Evolutionary conservation across 2,329 filamentous ascomycete species (phyloP), one percentile per base, ranked within the genome.

Genomic region (Bipolaris zeicola): DNA sequence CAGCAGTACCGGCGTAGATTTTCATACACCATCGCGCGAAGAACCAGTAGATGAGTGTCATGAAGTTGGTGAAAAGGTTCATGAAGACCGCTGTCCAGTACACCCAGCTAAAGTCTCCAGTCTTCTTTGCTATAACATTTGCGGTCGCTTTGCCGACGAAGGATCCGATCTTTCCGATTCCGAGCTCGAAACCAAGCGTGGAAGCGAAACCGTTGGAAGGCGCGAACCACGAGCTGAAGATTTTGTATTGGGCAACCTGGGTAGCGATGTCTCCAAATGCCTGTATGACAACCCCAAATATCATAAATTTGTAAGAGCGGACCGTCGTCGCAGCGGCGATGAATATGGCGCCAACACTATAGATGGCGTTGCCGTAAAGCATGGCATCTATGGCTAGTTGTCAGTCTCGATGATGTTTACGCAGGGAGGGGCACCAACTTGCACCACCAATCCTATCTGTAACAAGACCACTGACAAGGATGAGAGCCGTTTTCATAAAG

Each of bases 191-290:
- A 0, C 81, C 85, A 0, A 88, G 76, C 0, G 85, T 88, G 0
- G 84, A 85, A 0, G 85, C 86, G 64, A 88, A 88, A 1, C 85
- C 85, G 53, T 84, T 81, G 6, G 79, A 84, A 0, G 85, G 86
- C 0, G 85, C 79, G 58, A 88, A 88, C 85, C 85, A 88, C 0
- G 83, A 85, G 0, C 83, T 86, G 63, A 88, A 88, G 58, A 88
- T 82, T 58, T 87, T 86, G 68, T 87, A 88, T 66, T 87, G 85
- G 0, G 86, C 86, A 28, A 87, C 79, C 62, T 88, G 85, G 0
- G 86, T 88, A 0, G 85, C 83, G 18, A 87, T 85, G 58, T 87
- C 85, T n/a, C 85, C 85, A 0, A 88, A 71, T 0, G 85, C 80
- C 26, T 83, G 78, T 11, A 88, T 72, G 1, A 88, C 75, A 34